Base-by-base conservation (phyloP, 371 early-diverging fungal genomes). In the Syncephalastrum racemosum region DNA sequence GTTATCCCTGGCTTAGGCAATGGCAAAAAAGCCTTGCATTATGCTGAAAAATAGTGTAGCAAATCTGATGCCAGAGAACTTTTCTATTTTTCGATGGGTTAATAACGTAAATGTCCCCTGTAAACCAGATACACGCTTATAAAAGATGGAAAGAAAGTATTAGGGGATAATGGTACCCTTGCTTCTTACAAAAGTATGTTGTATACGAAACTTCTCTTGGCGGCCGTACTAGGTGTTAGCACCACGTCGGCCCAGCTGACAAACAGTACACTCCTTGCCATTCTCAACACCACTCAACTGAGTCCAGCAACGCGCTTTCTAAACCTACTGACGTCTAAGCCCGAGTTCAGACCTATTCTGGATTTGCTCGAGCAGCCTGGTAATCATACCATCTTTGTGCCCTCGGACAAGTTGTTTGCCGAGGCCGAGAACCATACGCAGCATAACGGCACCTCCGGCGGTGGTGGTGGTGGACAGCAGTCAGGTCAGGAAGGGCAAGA, bases 371-470 rank as follows among this genome's bases (percentile, higher is more conserved):
- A 56, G 15, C 55, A 66, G 25, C 52, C 74, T 13, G 65, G 66
- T 20, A 71, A 69, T 50, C 31, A 62, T 1, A 75, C 76, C 12
- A 50, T 65, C 14, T 72, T 75, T 64, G 56, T 66, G 10, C 76
- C 76, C 0, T 67, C 64, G 15, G 61, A 75, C 31, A 27, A 45
- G 36, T 10, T 31, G 36, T 31, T 31, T 48, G 49, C 23, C n/a
- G n/a, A 22, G 4, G 49, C 19, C 13, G 20, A 48, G 24, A 45
- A 45, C 20, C 45, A 45, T 7, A 45, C 45, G 6, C 45, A 45
- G 20, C 45, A 45, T 1, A 16, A 24, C 6, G 19, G 23, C 24
- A n/a, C 19, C 19, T 48, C 49, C 12, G 24, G 24, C 23, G 49
- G 24, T 24, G 22, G 22, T 8, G 24, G n/a, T 48, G 23, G 43